These are phyloP conservation scores for Solanum hybrid DNA, from an alignment of 305 asterid species.

Conservation along the genomic window DNA sequence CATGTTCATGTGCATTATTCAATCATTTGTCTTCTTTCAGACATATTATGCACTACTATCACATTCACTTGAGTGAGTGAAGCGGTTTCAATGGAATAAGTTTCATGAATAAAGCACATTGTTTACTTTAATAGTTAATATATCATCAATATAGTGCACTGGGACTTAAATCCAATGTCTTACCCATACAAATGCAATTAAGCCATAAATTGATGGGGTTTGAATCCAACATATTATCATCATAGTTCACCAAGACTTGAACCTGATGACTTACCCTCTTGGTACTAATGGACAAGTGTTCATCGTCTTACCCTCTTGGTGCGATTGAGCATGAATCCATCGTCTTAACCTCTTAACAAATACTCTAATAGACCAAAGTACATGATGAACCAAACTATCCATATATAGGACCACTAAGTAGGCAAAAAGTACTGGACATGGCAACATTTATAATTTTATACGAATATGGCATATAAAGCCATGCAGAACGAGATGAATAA, in stretches of 20 bases:
- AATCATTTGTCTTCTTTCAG: background rate
- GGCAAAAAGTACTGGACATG: background rate
- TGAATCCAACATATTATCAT: background rate
- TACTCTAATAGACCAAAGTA: background rate
- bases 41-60: background rate
- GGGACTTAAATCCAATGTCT: background rate
- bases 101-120: background rate
- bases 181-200: background rate
- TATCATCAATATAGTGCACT: background rate
- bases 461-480: background rate
- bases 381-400: background rate
- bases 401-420: background rate
- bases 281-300: too few relatives aligned
- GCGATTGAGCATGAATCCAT: background rate
- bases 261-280: background rate
- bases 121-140: too few relatives aligned
- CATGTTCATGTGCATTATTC: background rate
- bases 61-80: background rate
- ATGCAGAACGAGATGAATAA: background rate
- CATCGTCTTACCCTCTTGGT: background rate
- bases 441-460: background rate
- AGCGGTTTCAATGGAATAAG: background rate
- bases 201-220: background rate
- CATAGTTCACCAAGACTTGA: background rate
- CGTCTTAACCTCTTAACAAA: background rate